A percentile compares a stretch with the other conserved stretches of the same genome.
These are phyloP conservation scores for Globisporangium uncinulatum DNA, from an alignment of 352 stramenopile genomes.

Conservation along the genomic window DNA sequence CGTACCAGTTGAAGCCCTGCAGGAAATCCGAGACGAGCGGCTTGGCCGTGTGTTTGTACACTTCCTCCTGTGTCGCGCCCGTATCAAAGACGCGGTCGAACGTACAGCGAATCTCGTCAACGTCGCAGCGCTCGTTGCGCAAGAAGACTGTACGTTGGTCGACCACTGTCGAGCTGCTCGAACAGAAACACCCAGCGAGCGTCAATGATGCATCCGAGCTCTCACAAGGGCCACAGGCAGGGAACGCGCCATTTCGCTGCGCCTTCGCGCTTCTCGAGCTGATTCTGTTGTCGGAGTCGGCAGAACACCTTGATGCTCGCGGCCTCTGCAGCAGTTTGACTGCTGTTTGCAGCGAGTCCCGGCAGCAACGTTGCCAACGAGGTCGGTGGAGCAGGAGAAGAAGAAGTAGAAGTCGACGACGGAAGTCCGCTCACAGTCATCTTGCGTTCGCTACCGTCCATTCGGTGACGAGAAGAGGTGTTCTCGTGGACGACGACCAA, in stretches of 20 bases:
- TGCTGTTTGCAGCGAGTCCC: neutral
- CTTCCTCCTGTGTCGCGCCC: conserved; percentile 52
- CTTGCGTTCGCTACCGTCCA: conserved; percentile 3
- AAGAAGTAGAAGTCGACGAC: neutral
- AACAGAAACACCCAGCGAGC: too few relatives aligned
- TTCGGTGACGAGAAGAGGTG: neutral
- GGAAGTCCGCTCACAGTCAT: conserved; percentile 12
- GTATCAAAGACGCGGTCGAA: conserved; percentile 69
- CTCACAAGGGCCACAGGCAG: neutral
- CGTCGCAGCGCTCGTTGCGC: conserved; percentile 60
- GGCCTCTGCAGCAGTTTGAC: neutral
- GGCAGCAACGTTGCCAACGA: conserved; percentile 2
- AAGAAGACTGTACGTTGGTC: conserved; percentile 53
- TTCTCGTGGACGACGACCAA: too few relatives aligned
- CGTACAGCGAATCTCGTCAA: conserved; percentile 68
- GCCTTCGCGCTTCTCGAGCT: conserved; percentile 57
- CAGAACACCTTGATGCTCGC: conserved; percentile 74
- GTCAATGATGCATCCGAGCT: conserved; percentile 1
- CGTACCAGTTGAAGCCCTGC: conserved; percentile 70
- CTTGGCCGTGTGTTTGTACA: conserved; percentile 67
- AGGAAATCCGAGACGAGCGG: conserved; percentile 61
- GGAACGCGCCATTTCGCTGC: conserved; percentile 44
- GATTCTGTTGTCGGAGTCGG: conserved; percentile 71
- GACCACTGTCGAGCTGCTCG: conserved; percentile 43
- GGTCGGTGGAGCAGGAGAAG: neutral